phyloP scores from a whole-genome alignment of 495 filamentous ascomycete genomes.

The Daldinia bambusicola region DNA sequence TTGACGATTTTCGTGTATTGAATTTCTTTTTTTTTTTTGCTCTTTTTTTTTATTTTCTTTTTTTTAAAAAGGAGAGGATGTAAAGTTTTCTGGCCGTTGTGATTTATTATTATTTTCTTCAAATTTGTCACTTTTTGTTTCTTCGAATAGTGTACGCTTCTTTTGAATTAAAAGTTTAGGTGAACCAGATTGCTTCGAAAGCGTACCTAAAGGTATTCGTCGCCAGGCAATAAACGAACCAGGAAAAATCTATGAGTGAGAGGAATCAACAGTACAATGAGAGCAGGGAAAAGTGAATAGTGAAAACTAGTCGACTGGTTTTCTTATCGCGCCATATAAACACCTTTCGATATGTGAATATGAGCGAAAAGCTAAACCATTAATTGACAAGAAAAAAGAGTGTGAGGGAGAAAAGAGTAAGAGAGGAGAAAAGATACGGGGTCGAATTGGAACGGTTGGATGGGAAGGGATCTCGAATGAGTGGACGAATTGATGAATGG shows the following conservation, averaged over 20 bases:
- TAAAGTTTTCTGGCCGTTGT: constrained; percentile 16
- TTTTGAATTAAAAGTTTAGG: constrained; percentile 15
- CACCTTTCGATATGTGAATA: constrained; percentile 27
- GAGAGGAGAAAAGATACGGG: constrained; percentile 24
- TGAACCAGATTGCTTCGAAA: constrained; percentile 4
- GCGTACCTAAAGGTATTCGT: constrained; percentile 8
- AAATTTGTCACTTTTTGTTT: constrained; percentile 1
- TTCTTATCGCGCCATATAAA: constrained; percentile 20
- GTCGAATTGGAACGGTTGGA: constrained; percentile 43
- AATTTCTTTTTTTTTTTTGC: background rate
- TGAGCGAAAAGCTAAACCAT: constrained; percentile 36
- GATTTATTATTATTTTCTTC: constrained; percentile 29
- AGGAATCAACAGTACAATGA: constrained; percentile 35
- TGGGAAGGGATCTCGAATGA: constrained; percentile 44
- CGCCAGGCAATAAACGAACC: constrained; percentile 24
- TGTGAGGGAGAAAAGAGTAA: constrained; percentile 12
- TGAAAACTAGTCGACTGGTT: constrained; percentile 28
- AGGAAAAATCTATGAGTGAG: constrained; percentile 30
- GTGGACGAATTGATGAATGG: constrained; percentile 42
- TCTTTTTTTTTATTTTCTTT: background rate
- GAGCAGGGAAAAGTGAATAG: constrained; percentile 17
- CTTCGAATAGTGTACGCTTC: constrained; percentile 1
- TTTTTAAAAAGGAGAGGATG: constrained; percentile 15
- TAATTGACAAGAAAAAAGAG: constrained; percentile 17
- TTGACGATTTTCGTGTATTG: constrained; percentile 39